Percentiles rank a stretch among this genome's conserved stretches.
phyloP scores from a whole-genome alignment of 2,329 filamentous ascomycete genomes.

The Aspergillus pseudoglaucus region DNA sequence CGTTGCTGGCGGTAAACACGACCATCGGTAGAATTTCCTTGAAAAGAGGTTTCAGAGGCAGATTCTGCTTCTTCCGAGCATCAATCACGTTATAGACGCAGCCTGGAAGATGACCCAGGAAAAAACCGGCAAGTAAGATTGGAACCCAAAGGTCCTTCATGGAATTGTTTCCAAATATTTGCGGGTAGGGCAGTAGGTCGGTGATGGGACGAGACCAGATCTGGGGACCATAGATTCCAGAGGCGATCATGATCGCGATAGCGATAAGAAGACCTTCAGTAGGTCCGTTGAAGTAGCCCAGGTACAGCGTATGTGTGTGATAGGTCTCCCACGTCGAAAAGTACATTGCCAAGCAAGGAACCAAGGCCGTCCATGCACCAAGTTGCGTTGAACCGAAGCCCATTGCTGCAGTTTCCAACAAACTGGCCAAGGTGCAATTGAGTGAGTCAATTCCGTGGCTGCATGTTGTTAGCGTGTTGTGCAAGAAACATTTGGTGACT shows the following conservation, averaged over 20 bases:
- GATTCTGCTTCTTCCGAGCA: conserved; percentile 64
- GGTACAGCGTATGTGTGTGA: conserved; percentile 93
- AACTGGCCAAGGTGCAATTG: conserved; percentile 88
- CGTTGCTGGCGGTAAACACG: conserved; percentile 67
- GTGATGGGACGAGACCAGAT: conserved; percentile 77
- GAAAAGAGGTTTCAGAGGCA: conserved; percentile 76
- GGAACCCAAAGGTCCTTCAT: conserved; percentile 84
- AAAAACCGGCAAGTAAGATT: conserved; percentile 58
- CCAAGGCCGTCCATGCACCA: conserved; percentile 84
- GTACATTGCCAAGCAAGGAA: conserved; percentile 95
- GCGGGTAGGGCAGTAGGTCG: conserved; percentile 58
- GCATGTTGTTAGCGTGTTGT: conserved; percentile 17
- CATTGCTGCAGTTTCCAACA: conserved; percentile 90
- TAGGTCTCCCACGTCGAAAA: conserved; percentile 99
- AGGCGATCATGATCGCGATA: conserved; percentile 75
- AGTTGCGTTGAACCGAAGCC: conserved; percentile 76
- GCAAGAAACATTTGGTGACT: conserved; percentile 2
- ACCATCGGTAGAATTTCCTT: conserved; percentile 90
- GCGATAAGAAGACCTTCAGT: conserved; percentile 93
- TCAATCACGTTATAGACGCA: conserved; percentile 80
- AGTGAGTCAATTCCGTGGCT: conserved; percentile 94
- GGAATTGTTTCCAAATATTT: conserved; percentile 62
- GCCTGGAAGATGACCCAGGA: conserved; percentile 73
- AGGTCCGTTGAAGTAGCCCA: conserved; percentile 94
- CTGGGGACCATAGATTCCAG: conserved; percentile 78